Evolutionary conservation across 768 basidiomycete species (phyloP), one percentile per base, ranked within the genome.

Genomic region (Bullera alba): DNA sequence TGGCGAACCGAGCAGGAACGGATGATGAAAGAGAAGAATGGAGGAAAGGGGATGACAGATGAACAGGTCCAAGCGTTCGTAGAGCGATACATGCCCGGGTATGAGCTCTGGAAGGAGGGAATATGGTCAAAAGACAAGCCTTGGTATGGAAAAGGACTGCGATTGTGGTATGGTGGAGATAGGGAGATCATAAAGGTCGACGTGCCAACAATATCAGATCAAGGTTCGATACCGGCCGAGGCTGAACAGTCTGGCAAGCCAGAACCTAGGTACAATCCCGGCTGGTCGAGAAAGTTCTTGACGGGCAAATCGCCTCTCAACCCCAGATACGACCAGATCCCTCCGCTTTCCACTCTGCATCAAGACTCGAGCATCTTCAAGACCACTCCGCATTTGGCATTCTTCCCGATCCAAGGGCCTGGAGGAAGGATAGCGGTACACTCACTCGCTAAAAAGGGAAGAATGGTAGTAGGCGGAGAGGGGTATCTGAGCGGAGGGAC

Each of bases 1-100:
- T 96, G 93, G 93, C 77, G 93, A 15, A 69, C 87, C 27, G 78
- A 96, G 67, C 91, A 95, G 72, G 93, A 97, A 63, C 86, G 85
- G 47, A 61, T 79, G 51, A 93, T 95, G 90, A 95, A 91, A 70
- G 76, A 81, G 2, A 68, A 67, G 41, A 95, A 92, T 56, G 90
- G 89, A 30, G 90, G 90, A 3, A 75, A 76, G 27, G 92, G 93
- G 2, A 96, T 97, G 93, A 77, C 83, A 0, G 90, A 93, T 63
- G 81, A 79, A 5, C 73, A 93, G 77, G 81, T 83, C 57, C 82
- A 83, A 59, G 67, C 25, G 30, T 93, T 93, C 67, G 82, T 92
- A 7, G 86, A 90, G 72, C 82, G 92, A 6, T 96, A 95, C 71
- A 90, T 96, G 60, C 92, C 92, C 0, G 89, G 87, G 1, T 96